Percentiles rank a stretch among this genome's conserved stretches.
Conservation (phyloP, 2,329 filamentous ascomycete genomes). For the Chaetomium globosum region DNA sequence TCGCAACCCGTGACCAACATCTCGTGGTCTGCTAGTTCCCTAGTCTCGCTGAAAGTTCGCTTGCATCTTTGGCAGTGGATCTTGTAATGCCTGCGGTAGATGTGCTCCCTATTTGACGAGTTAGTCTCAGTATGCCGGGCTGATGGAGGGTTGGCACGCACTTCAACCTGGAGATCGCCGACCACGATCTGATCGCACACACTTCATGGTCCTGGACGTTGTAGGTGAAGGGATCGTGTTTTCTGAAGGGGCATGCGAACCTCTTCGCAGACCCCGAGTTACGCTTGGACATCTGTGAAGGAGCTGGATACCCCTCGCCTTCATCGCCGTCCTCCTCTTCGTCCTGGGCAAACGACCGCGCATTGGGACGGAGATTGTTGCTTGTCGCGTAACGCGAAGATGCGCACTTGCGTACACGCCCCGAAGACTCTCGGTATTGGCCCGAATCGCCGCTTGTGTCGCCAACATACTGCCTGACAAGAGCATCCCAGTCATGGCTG, state of each 20-base stretch:
- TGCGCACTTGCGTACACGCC: constrained; percentile 22
- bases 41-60: constrained; percentile 28
- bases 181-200: constrained; percentile 33
- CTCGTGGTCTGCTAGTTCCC: constrained; percentile 31
- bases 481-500: constrained; percentile 32
- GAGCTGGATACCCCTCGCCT: constrained; percentile 22
- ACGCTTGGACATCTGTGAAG: constrained; percentile 28
- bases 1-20: constrained; percentile 30
- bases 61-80: constrained; percentile 36
- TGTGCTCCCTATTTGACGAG: constrained; percentile 31
- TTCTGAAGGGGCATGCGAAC: constrained; percentile 36
- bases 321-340: constrained; percentile 35
- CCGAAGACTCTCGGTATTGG: constrained; percentile 18
- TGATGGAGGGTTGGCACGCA: constrained; percentile 8
- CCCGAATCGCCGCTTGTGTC: constrained; percentile 17
- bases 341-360: constrained; percentile 15
- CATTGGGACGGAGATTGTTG: constrained; percentile 22
- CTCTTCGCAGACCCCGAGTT: constrained; percentile 22
- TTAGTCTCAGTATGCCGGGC: constrained; percentile 12
- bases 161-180: constrained; percentile 36
- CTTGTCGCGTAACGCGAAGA: constrained; percentile 18
- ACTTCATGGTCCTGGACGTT: constrained; percentile 35
- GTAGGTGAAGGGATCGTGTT: constrained; percentile 34
- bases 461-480: constrained; percentile 30
- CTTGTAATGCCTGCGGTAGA: constrained; percentile 36